Evolutionary conservation across 768 basidiomycete genomes (phyloP).

Genomic region (Chiua virens): DNA sequence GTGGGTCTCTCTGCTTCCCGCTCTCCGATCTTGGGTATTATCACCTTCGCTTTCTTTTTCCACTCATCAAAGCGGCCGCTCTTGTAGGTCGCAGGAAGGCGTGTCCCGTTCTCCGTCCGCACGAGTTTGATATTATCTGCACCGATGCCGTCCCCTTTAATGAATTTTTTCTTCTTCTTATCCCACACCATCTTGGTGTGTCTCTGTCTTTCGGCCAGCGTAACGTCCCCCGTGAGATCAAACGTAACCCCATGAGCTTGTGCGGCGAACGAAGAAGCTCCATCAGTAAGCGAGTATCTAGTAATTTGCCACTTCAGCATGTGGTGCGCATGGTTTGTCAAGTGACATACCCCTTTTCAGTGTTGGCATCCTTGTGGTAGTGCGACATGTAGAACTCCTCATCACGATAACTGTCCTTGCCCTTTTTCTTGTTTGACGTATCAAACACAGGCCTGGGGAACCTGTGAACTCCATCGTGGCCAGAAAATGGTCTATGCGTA

Average conservation of each 20-base stretch:
- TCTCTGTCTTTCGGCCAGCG: slow-evolving; percentile 55
- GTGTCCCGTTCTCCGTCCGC: slow-evolving; percentile 87
- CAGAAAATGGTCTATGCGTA: slow-evolving; percentile 31
- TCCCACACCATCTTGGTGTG: slow-evolving; percentile 80
- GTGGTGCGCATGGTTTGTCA: not conserved
- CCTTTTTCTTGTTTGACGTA: slow-evolving; percentile 42
- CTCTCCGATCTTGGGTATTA: slow-evolving; percentile 82
- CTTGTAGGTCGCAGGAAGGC: slow-evolving; percentile 88
- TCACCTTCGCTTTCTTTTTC: slow-evolving; percentile 75
- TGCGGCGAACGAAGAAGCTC: slow-evolving; percentile 79
- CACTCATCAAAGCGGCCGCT: slow-evolving; percentile 96
- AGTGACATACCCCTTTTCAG: slow-evolving; percentile 83
- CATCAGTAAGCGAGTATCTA: slow-evolving; percentile 88
- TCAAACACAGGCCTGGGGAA: slow-evolving; percentile 66
- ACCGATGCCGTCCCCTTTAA: slow-evolving; percentile 81
- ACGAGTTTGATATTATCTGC: slow-evolving; percentile 95
- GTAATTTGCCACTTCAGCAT: not conserved
- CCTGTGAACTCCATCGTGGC: slow-evolving; percentile 4
- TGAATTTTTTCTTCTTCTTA: slow-evolving; percentile 93
- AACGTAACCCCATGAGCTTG: slow-evolving; percentile 81
- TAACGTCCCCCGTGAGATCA: slow-evolving; percentile 76
- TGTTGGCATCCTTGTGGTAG: slow-evolving; percentile 80
- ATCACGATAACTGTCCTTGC: slow-evolving; percentile 62
- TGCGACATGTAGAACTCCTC: slow-evolving; percentile 91
- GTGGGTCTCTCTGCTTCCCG: slow-evolving; percentile 51